Evolutionary conservation across 2,329 filamentous ascomycete species (phyloP).

Genomic region (Metarhizium brunneum): DNA sequence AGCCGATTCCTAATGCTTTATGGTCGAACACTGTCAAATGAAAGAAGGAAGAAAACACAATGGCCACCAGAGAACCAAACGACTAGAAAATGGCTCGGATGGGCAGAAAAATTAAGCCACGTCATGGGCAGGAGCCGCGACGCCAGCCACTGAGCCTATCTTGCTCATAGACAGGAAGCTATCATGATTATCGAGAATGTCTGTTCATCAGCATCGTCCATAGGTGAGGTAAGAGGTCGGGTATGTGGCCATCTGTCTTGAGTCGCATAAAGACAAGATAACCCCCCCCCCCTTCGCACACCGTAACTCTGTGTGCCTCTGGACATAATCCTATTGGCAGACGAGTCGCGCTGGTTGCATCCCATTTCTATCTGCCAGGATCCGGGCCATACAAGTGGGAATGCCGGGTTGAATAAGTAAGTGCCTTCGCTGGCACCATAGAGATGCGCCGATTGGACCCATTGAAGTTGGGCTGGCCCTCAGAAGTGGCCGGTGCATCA

Average conservation of each 20-base stretch:
- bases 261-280: not conserved
- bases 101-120: not conserved
- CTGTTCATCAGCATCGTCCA: too few relatives aligned
- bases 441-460: not conserved
- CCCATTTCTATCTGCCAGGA: not conserved
- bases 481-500: not conserved
- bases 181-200: too few relatives aligned
- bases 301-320: constrained; percentile 4
- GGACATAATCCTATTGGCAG: constrained; percentile 2
- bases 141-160: too few relatives aligned
- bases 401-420: not conserved
- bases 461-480: too few relatives aligned
- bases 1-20: too few relatives aligned
- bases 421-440: not conserved
- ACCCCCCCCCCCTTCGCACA: not conserved
- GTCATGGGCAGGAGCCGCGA: too few relatives aligned
- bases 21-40: too few relatives aligned
- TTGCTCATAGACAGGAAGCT: too few relatives aligned
- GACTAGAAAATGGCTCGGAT: not conserved
- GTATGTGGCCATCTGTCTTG: not conserved
- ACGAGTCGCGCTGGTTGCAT: not conserved
- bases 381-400: not conserved
- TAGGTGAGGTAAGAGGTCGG: not conserved
- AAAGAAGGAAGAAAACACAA: too few relatives aligned
- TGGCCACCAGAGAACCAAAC: not conserved